A percentile compares a stretch with the other conserved stretches of the same genome.
phyloP scores from a whole-genome alignment of 176 grass and related monocot species.

The Phoenix roebelenii region DNA sequence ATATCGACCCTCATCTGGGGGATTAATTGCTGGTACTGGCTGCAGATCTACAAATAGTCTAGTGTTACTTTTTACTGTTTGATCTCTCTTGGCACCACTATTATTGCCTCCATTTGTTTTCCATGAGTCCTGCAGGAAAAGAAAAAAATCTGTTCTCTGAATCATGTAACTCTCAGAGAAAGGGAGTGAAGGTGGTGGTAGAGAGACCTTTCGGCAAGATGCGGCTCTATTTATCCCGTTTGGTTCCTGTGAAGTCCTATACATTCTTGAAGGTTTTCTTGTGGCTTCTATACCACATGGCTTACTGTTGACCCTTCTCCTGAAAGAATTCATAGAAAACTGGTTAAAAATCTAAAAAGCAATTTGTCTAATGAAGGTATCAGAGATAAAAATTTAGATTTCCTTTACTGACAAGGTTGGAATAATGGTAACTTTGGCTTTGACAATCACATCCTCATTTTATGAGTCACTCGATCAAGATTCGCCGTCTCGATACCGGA shows the following conservation, averaged over 20 bases:
- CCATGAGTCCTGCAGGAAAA: conserved; percentile 3
- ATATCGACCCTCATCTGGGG: conserved; percentile 11
- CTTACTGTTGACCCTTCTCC: conserved; percentile 22
- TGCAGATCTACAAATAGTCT: conserved; percentile 41
- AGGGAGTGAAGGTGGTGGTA: not conserved
- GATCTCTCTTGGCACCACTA: conserved; percentile 9
- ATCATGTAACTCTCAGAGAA: too few relatives aligned
- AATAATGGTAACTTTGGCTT: too few relatives aligned
- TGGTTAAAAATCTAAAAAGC: too few relatives aligned
- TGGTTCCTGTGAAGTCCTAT: conserved; percentile 13
- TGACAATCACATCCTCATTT: too few relatives aligned
- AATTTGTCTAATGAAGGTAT: too few relatives aligned
- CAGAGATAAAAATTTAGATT: too few relatives aligned
- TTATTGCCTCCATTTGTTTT: conserved; percentile 1
- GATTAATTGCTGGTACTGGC: conserved; percentile 27
- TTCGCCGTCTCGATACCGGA: too few relatives aligned
- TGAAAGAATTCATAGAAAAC: conserved; percentile 1
- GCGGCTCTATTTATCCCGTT: not conserved
- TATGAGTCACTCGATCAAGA: too few relatives aligned
- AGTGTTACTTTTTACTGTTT: conserved; percentile 18
- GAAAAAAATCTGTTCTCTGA: too few relatives aligned
- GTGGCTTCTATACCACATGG: conserved; percentile 3
- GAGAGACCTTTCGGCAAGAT: conserved; percentile 30
- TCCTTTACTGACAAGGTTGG: too few relatives aligned
- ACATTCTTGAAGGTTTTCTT: conserved; percentile 9